These are phyloP conservation scores for Dichotomopilus funicola DNA, from an alignment of 2,329 filamentous ascomycete species.

Conservation along the genomic window DNA sequence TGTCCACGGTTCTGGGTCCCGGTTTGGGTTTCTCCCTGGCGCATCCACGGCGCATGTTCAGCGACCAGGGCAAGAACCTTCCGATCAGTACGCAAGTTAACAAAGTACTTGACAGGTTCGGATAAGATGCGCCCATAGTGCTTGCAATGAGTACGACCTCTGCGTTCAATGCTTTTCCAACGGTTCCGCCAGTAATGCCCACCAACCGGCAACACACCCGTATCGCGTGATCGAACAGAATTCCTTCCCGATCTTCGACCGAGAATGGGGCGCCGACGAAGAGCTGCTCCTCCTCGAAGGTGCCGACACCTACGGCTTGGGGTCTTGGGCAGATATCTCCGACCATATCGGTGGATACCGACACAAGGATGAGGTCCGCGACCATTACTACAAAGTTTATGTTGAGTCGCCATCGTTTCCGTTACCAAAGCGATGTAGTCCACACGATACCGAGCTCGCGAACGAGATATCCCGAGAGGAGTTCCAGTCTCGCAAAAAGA, in stretches of 20 bases:
- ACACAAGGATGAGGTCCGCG: slow-evolving; percentile 88
- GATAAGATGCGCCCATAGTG: slow-evolving; percentile 78
- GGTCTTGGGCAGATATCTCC: slow-evolving; percentile 95
- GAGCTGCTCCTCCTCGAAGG: slow-evolving; percentile 90
- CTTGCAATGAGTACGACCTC: slow-evolving; percentile 90
- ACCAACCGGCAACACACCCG: slow-evolving; percentile 79
- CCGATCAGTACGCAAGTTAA: slow-evolving; percentile 11
- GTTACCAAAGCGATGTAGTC: slow-evolving; percentile 77
- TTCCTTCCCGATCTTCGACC: slow-evolving; percentile 91
- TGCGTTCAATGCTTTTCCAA: slow-evolving; percentile 92
- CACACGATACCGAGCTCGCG: slow-evolving; percentile 69
- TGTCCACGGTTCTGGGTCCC: neutral
- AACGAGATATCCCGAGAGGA: slow-evolving; percentile 81
- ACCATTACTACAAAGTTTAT: slow-evolving; percentile 88
- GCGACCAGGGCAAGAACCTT: slow-evolving; percentile 9
- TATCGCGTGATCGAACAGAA: slow-evolving; percentile 97
- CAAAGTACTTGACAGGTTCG: slow-evolving; percentile 58
- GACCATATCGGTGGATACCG: slow-evolving; percentile 96
- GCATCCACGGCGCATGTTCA: slow-evolving; percentile 8
- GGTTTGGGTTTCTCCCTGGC: neutral
- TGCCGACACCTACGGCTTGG: slow-evolving; percentile 90
- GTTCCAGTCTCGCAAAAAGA: slow-evolving; percentile 89
- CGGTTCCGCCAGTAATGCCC: slow-evolving; percentile 71
- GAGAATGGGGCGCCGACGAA: slow-evolving; percentile 95
- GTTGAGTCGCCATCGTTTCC: slow-evolving; percentile 79